Evolutionary conservation across 2,329 filamentous ascomycete species (phyloP).

Genomic region (Cercospora beticola): DNA sequence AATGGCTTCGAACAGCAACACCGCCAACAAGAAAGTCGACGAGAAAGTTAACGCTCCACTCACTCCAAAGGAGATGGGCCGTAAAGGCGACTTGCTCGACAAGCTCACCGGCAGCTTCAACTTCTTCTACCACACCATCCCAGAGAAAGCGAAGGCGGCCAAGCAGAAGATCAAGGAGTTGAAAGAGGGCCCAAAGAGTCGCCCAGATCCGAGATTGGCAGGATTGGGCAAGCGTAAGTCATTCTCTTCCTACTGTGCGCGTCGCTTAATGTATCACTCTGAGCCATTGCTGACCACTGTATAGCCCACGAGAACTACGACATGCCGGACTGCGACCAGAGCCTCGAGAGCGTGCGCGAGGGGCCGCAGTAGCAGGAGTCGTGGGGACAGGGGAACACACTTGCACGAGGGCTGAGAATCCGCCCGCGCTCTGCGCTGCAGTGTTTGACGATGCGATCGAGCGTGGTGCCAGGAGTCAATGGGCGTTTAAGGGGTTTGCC

Average conservation of each 20-base stretch:
- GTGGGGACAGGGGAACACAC: not conserved
- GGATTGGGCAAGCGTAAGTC: not conserved
- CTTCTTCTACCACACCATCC: not conserved
- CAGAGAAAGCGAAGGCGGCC: not conserved
- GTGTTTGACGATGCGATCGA: not conserved
- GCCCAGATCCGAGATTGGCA: not conserved
- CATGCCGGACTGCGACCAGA: not conserved
- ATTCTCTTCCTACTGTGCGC: not conserved
- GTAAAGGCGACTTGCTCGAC: not conserved
- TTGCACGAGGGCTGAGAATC: not conserved
- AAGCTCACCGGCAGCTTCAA: not conserved
- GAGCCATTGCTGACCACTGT: not conserved
- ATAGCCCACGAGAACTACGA: slow-evolving; percentile 1
- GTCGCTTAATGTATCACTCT: not conserved
- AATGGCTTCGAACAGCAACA: not conserved
- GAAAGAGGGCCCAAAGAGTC: not conserved
- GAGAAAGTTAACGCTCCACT: not conserved
- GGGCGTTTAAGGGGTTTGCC: not conserved
- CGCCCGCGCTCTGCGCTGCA: not conserved
- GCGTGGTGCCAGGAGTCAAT: not conserved
- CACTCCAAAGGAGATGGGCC: not conserved
- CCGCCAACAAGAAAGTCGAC: not conserved
- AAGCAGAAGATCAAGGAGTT: not conserved
- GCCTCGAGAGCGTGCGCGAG: not conserved
- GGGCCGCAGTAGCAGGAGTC: not conserved